These are phyloP conservation scores for Geotrichum citri-aurantii DNA, from an alignment of 1,139 yeast genomes.

Conservation along the genomic window DNA sequence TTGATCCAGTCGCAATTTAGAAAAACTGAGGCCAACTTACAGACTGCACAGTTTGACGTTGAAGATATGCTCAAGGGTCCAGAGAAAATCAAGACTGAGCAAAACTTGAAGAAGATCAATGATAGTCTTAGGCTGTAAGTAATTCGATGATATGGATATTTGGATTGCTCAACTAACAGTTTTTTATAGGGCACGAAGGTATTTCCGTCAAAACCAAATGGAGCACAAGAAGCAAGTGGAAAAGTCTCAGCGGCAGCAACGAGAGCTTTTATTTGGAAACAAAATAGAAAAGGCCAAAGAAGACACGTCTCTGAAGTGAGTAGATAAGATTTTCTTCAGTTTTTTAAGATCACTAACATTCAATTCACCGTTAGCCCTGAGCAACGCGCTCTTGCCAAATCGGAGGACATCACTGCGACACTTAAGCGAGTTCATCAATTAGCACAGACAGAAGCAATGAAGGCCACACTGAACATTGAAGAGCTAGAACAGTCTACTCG, in stretches of 20 bases:
- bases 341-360: background rate
- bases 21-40: conserved; percentile 26
- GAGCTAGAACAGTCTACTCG: conserved; percentile 55
- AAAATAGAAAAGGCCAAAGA: conserved; percentile 2
- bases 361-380: conserved; percentile 22
- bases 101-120: conserved; percentile 25
- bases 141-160: background rate
- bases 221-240: conserved; percentile 27
- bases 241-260: conserved; percentile 24
- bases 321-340: background rate
- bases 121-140: conserved; percentile 28
- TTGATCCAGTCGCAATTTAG: conserved; percentile 29
- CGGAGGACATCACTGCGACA: conserved; percentile 50
- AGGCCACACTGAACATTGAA: conserved; percentile 57
- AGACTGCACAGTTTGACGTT: conserved; percentile 23
- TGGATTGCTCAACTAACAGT: background rate
- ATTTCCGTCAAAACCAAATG: conserved; percentile 32
- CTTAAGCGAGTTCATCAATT: conserved; percentile 51
- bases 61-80: conserved; percentile 19
- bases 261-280: conserved; percentile 27
- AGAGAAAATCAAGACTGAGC: conserved; percentile 18
- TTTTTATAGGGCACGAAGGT: conserved; percentile 19
- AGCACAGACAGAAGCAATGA: conserved; percentile 43
- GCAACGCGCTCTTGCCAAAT: conserved; percentile 42
- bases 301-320: conserved; percentile 5